phyloP scores from a whole-genome alignment of 106 monocot genomes.

The Acorus gramineus region DNA sequence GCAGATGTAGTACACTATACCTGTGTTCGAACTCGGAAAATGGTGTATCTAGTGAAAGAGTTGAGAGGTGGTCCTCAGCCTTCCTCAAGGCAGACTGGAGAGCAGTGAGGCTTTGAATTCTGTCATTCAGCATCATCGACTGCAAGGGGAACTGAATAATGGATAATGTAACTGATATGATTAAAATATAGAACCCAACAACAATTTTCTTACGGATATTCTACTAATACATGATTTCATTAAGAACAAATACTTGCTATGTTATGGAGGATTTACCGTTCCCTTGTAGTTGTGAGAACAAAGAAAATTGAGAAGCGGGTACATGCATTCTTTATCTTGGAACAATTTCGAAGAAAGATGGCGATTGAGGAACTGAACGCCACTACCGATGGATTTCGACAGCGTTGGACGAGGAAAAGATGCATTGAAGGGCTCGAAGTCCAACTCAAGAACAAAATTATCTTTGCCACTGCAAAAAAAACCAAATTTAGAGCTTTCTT shows the following conservation, averaged over 20 bases:
- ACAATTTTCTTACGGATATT: too few relatives aligned
- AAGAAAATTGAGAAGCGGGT: conserved; percentile 87
- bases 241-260: background rate
- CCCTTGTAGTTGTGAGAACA: conserved; percentile 89
- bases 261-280: conserved; percentile 34
- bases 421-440: conserved; percentile 95
- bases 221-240: background rate
- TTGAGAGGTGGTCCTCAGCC: conserved; percentile 65
- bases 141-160: conserved; percentile 10
- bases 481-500: background rate
- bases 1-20: conserved; percentile 11
- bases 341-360: conserved; percentile 96
- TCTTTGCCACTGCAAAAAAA: conserved; percentile 15
- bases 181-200: too few relatives aligned
- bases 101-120: conserved; percentile 50
- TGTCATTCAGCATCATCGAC: conserved; percentile 81
- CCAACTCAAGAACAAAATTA: conserved; percentile 48
- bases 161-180: too few relatives aligned
- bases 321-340: conserved; percentile 89
- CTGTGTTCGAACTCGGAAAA: conserved; percentile 75
- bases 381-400: conserved; percentile 98
- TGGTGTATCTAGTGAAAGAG: conserved; percentile 53
- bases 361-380: conserved; percentile 94
- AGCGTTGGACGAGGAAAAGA: conserved; percentile 81
- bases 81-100: conserved; percentile 76